Percentiles rank a stretch among this genome's conserved stretches.
Evolutionary conservation across 176 grass and related monocot species (phyloP).

Genomic region (Rhynchospora breviuscula): DNA sequence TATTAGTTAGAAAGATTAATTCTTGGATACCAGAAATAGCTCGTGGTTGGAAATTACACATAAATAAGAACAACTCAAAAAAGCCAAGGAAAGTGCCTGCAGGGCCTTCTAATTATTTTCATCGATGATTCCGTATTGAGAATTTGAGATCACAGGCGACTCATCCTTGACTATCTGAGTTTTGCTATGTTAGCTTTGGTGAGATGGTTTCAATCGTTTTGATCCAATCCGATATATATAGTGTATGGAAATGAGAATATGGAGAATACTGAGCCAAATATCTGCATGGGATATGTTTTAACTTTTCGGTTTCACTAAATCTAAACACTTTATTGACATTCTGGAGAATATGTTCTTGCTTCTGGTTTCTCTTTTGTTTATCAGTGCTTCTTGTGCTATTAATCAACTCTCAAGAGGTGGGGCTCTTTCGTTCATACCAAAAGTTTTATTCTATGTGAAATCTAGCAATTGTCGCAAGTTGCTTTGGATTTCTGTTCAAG

Average conservation of each 20-base stretch:
- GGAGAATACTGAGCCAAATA: background rate
- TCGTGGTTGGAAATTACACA: background rate
- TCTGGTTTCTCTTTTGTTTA: background rate
- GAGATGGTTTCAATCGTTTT: background rate
- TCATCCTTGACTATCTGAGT: background rate
- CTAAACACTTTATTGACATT: conserved; percentile 16
- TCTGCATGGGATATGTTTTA: conserved; percentile 5
- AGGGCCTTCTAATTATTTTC: background rate
- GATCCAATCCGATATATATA: background rate
- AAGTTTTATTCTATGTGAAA: background rate
- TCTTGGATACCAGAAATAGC: background rate
- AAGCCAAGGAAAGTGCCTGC: background rate
- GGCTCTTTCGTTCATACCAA: background rate
- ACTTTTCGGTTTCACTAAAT: conserved; percentile 13
- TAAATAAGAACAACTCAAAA: background rate
- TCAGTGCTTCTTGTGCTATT: background rate
- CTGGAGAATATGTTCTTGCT: conserved; percentile 17
- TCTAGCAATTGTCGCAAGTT: background rate
- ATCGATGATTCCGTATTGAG: background rate
- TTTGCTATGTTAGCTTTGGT: background rate
- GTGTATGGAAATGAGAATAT: background rate
- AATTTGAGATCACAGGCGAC: background rate
- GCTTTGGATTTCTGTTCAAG: background rate
- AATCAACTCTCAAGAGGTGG: background rate
- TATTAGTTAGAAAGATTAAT: background rate